Evolutionary conservation across 352 stramenopile species (phyloP).

Genomic region (Phytophthora citricola): DNA sequence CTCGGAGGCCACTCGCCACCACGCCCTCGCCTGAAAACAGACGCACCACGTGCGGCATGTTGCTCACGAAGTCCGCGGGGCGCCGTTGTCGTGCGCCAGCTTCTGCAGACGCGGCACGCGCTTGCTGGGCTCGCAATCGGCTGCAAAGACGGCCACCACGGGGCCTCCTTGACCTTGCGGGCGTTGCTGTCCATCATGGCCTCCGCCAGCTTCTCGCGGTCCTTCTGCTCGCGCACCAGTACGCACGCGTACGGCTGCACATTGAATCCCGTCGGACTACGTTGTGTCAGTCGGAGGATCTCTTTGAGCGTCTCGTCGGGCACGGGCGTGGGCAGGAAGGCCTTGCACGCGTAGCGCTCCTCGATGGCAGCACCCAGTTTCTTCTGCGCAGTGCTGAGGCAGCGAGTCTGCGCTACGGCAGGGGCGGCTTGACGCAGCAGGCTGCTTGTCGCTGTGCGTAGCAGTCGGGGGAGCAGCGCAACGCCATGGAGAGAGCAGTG

Average conservation of each 20-base stretch:
- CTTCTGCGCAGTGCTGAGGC: conserved; percentile 24
- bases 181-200: conserved; percentile 84
- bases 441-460: too few relatives aligned
- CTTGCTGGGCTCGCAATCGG: conserved; percentile 78
- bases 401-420: conserved; percentile 2
- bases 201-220: conserved; percentile 70
- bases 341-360: conserved; percentile 49
- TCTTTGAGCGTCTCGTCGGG: conserved; percentile 64
- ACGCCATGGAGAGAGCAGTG: not conserved
- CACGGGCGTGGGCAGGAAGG: conserved; percentile 52
- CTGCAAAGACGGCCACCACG: conserved; percentile 81
- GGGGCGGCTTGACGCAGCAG: not conserved
- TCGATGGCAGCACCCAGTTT: conserved; percentile 27
- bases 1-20: conserved; percentile 59
- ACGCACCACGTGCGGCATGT: conserved; percentile 67
- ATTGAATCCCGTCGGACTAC: conserved; percentile 84
- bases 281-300: conserved; percentile 73
- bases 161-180: conserved; percentile 78
- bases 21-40: conserved; percentile 78
- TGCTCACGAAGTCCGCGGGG: conserved; percentile 51
- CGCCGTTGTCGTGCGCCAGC: conserved; percentile 66
- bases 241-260: conserved; percentile 82
- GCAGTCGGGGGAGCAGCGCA: conserved; percentile 12
- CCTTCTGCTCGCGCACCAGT: conserved; percentile 69
- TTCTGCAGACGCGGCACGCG: conserved; percentile 77